phyloP scores from a whole-genome alignment of 352 stramenopile genomes.

The Phytopythium cucurbitacearum region DNA sequence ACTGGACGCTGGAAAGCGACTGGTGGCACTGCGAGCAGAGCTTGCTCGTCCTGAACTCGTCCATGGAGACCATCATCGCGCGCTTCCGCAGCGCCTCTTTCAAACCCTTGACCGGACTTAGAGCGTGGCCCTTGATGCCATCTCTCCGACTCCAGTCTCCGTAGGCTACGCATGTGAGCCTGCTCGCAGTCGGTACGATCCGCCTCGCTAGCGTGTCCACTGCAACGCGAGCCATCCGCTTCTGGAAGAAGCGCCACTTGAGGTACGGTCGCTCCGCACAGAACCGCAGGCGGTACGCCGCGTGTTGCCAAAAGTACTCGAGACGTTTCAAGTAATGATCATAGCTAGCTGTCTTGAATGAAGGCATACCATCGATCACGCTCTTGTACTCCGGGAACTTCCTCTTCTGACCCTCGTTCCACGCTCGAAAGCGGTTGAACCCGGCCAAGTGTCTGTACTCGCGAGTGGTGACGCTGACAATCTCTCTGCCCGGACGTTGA shows the following conservation, averaged over 20 bases:
- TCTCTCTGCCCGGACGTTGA: neutral
- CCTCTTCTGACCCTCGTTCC: conserved; percentile 5
- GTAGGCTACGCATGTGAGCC: conserved; percentile 6
- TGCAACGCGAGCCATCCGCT: conserved; percentile 7
- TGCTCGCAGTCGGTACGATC: conserved; percentile 6
- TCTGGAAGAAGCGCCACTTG: conserved; percentile 13
- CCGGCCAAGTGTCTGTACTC: conserved; percentile 9
- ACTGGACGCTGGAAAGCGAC: conserved; percentile 9
- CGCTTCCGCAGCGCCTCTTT: conserved; percentile 11
- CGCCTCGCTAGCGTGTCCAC: conserved; percentile 8
- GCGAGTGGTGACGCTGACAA: neutral
- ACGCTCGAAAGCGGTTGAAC: conserved; percentile 4
- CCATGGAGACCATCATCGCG: conserved; percentile 16
- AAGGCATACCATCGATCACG: conserved; percentile 5
- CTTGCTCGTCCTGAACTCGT: conserved; percentile 22
- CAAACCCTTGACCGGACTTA: conserved; percentile 15
- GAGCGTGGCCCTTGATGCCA: conserved; percentile 12
- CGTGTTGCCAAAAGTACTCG: conserved; percentile 8
- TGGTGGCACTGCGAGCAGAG: conserved; percentile 19
- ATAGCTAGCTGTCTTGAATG: conserved; percentile 7
- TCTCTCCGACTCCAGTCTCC: conserved; percentile 7
- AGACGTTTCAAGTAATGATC: conserved; percentile 7
- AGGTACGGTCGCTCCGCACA: conserved; percentile 5
- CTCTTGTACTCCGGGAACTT: conserved; percentile 3
- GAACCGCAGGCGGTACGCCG: conserved; percentile 5